Conservation (phyloP, 805 yeast species). For the Zygoascus biomembranicola region DNA sequence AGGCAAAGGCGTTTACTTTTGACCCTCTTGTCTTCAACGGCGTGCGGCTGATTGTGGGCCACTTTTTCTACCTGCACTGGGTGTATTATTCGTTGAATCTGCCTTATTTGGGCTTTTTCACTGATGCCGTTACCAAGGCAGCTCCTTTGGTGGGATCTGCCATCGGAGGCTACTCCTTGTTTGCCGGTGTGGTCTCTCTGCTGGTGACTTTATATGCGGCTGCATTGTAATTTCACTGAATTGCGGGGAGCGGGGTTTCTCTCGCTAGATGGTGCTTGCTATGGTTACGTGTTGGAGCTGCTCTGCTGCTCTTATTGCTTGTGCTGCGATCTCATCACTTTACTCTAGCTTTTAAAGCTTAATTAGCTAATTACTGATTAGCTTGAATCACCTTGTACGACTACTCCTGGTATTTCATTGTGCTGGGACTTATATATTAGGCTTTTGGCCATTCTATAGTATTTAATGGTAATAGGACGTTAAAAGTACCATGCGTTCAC, state of each 20-base stretch:
- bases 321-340: background rate
- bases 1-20: conserved; percentile 23
- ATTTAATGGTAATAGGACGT: background rate
- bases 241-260: too few species aligned
- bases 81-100: conserved; percentile 13
- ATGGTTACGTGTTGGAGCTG: background rate
- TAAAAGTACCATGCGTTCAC: background rate
- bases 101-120: conserved; percentile 13
- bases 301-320: background rate
- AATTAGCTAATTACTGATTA: background rate
- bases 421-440: background rate
- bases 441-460: background rate
- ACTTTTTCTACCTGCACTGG: conserved; percentile 16
- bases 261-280: too few species aligned
- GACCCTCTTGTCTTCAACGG: conserved; percentile 52
- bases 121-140: conserved; percentile 4
- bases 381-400: background rate
- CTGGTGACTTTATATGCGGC: conserved; percentile 32
- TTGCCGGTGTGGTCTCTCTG: conserved; percentile 24
- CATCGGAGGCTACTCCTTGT: conserved; percentile 30
- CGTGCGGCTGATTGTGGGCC: conserved; percentile 37
- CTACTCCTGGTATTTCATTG: background rate
- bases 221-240: background rate
- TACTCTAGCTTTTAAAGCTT: background rate
- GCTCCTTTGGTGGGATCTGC: conserved; percentile 16